phyloP scores from a whole-genome alignment of 345 rosid species.

The Iberis pinnata region DNA sequence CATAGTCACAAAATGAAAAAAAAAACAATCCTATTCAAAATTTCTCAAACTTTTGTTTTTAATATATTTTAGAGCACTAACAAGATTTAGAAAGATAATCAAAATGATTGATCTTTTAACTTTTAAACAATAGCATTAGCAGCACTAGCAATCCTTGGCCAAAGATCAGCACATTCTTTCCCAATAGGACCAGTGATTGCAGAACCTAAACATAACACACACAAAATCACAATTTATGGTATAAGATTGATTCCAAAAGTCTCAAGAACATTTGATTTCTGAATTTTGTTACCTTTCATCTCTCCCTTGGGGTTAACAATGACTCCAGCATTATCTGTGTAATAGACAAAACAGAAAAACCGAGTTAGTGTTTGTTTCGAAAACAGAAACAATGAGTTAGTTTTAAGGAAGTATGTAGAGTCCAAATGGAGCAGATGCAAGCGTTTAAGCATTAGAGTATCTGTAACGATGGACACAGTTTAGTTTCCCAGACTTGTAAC shows the following conservation, averaged over 20 bases:
- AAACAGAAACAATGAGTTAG: background rate
- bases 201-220: conserved; percentile 44
- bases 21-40: too few relatives aligned
- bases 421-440: conserved; percentile 74
- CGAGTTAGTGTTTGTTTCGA: background rate
- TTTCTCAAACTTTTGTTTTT: background rate
- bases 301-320: conserved; percentile 94
- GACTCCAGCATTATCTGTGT: conserved; percentile 91
- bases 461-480: conserved; percentile 55
- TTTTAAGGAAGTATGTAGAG: conserved; percentile 27
- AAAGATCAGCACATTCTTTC: conserved; percentile 88
- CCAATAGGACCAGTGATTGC: conserved; percentile 95
- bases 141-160: conserved; percentile 88
- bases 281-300: conserved; percentile 57
- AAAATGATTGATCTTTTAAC: background rate
- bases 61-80: background rate
- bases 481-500: conserved; percentile 62
- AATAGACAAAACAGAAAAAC: background rate
- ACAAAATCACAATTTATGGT: background rate
- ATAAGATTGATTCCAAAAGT: background rate
- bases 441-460: conserved; percentile 30
- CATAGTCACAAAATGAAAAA: too few relatives aligned
- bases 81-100: background rate
- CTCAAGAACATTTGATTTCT: background rate
- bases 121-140: conserved; percentile 51